Percentiles rank a stretch among this genome's conserved stretches.
Conservation (phyloP, 2,329 filamentous ascomycete genomes). For the Claviceps paspali region DNA sequence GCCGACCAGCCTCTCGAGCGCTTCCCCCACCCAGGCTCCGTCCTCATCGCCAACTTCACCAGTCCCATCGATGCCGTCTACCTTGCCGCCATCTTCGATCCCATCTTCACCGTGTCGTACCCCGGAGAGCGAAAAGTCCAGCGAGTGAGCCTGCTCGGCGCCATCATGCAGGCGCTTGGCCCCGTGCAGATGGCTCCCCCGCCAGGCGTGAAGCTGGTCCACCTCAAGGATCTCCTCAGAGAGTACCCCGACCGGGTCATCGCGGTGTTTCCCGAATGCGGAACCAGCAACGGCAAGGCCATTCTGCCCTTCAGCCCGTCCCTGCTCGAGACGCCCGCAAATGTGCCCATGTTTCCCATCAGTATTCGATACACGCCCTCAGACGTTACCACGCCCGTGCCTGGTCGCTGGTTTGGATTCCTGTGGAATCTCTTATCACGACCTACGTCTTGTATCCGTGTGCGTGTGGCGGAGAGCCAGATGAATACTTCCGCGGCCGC, state of each 20-base stretch:
- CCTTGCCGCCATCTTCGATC: slow-evolving; percentile 89
- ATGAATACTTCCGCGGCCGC: slow-evolving; percentile 32
- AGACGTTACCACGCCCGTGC: slow-evolving; percentile 82
- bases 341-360: slow-evolving; percentile 74
- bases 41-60: slow-evolving; percentile 85
- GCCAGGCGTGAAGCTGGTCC: slow-evolving; percentile 35
- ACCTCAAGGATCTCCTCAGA: slow-evolving; percentile 46
- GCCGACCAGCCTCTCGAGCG: slow-evolving; percentile 57
- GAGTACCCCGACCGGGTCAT: slow-evolving; percentile 61
- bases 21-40: slow-evolving; percentile 61
- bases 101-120: slow-evolving; percentile 79
- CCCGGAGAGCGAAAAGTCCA: slow-evolving; percentile 59
- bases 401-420: slow-evolving; percentile 56
- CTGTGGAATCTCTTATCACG: slow-evolving; percentile 75
- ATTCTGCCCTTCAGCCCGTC: slow-evolving; percentile 73
- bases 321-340: slow-evolving; percentile 49
- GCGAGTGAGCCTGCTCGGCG: slow-evolving; percentile 60
- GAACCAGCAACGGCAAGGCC: slow-evolving; percentile 82
- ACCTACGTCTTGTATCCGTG: slow-evolving; percentile 78
- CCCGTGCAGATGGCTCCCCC: slow-evolving; percentile 35
- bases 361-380: slow-evolving; percentile 78
- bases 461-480: slow-evolving; percentile 71
- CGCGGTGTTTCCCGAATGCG: slow-evolving; percentile 85
- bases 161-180: slow-evolving; percentile 58
- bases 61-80: slow-evolving; percentile 89